These are phyloP conservation scores for Corylus avellana DNA, from an alignment of 306 rosid genomes.

Conservation along the genomic window DNA sequence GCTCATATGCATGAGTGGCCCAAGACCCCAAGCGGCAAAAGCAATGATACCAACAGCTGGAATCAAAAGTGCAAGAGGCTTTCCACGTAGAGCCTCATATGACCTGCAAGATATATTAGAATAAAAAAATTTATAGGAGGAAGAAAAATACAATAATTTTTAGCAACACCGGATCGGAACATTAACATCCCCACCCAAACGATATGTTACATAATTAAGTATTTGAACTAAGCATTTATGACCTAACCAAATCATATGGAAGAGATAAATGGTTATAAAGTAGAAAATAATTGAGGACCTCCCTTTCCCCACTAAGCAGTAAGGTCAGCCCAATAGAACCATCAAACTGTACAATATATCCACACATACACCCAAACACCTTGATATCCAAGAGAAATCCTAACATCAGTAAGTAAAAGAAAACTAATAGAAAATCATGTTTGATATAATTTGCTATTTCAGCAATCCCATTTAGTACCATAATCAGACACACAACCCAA, in stretches of 20 bases:
- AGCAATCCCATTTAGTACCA: background rate
- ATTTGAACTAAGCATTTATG: too few relatives aligned
- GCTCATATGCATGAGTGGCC: constrained; percentile 70
- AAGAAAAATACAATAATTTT: constrained; percentile 9
- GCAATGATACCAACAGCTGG: constrained; percentile 82
- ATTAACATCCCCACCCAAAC: background rate
- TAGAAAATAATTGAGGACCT: background rate
- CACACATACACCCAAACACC: background rate
- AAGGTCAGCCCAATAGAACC: background rate
- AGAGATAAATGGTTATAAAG: background rate
- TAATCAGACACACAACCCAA: background rate
- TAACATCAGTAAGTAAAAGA: background rate
- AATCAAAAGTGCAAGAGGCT: constrained; percentile 58
- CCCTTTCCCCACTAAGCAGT: background rate
- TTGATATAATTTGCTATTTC: background rate
- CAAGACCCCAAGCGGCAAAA: constrained; percentile 89
- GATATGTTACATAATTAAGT: too few relatives aligned
- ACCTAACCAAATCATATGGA: background rate
- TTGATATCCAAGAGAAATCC: background rate
- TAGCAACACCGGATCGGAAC: constrained; percentile 19
- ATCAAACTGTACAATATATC: background rate
- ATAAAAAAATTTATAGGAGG: constrained; percentile 12
- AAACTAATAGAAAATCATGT: background rate
- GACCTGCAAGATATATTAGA: constrained; percentile 50
- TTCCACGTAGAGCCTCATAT: constrained; percentile 59